These are phyloP conservation scores for Ceratocystis diversiconidia DNA, from an alignment of 2,329 filamentous ascomycete species.

Conservation along the genomic window DNA sequence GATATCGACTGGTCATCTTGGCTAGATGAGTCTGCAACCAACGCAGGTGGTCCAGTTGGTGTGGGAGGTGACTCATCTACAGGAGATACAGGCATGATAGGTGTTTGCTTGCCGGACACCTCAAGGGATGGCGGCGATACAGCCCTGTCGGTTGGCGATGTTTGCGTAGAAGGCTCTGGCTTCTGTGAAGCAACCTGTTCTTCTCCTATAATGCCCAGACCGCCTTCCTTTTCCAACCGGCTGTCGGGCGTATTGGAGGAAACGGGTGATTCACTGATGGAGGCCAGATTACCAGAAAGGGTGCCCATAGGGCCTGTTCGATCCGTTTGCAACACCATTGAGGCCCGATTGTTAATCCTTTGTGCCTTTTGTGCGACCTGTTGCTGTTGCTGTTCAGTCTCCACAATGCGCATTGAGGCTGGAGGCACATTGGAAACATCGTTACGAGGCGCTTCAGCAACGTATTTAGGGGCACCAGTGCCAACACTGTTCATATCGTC, in stretches of 20 bases:
- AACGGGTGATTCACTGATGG: constrained; percentile 22
- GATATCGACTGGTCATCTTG: constrained; percentile 46
- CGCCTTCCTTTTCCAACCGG: constrained; percentile 50
- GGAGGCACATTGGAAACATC: constrained; percentile 43
- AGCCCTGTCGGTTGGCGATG: background rate
- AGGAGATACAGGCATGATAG: constrained; percentile 35
- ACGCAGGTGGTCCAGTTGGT: constrained; percentile 44
- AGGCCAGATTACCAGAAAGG: background rate
- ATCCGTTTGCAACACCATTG: constrained; percentile 8
- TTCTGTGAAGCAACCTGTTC: constrained; percentile 25
- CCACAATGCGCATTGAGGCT: constrained; percentile 44
- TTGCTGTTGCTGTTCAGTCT: constrained; percentile 35
- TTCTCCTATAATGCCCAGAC: constrained; percentile 45
- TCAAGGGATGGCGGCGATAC: constrained; percentile 29
- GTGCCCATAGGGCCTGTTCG: background rate
- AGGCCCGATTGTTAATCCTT: constrained; percentile 11
- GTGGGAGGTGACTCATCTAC: constrained; percentile 40
- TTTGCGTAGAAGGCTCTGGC: background rate
- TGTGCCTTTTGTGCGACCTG: constrained; percentile 19
- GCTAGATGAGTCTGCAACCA: constrained; percentile 57
- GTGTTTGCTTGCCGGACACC: constrained; percentile 6
- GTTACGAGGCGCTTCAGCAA: constrained; percentile 32
- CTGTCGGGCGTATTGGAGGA: constrained; percentile 38
- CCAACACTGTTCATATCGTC: constrained; percentile 31
- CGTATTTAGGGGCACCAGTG: constrained; percentile 12